Evolutionary conservation across 2,329 filamentous ascomycete genomes (phyloP), one percentile per base, ranked within the genome.

Genomic region (Colletotrichum liaoningense): DNA sequence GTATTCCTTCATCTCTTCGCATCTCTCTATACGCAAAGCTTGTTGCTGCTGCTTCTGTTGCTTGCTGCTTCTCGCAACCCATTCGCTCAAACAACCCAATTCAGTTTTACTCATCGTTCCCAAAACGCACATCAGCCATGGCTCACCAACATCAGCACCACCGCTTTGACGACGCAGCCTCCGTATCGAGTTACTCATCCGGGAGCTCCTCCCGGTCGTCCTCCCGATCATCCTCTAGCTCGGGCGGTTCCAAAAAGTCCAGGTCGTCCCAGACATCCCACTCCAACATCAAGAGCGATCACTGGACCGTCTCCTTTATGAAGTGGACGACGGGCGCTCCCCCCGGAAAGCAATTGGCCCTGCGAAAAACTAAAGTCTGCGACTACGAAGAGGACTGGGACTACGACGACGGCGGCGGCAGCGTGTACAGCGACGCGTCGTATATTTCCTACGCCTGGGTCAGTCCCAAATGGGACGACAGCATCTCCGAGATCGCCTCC

Each of bases 261-360:
- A 68, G 65, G 24, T 68, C 67, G 12, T 76, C 75, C 14, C 60
- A 64, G n/a, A 38, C 63, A 11, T 75, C 74, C 5, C 69, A 75
- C 33, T 67, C 71, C 62, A 63, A 59, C n/a, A 69, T 76, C 28
- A 65, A 49, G 55, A 65, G 67, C n/a, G 74, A 72, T 19, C 54
- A 65, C 55, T 74, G 71, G 74, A 19, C 63, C 14, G 63, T 74
- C 28, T 63, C 64, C 11, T 58, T 75, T 33, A 72, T 75, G 74
- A 76, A 73, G 67, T 76, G 69, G 46, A 63, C 68, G 11, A 69
- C 71, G 5, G 75, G 75, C 14, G 74, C 68, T 4, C 71, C 67
- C 22, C 67, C 67, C 26, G 69, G 56, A 14, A 72, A 66, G 55
- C 63, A 57, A 38, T 22, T 75, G 49, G 57, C 74, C 8, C 59